Evolutionary conservation across 108 stramenopile genomes (phyloP).

Genomic region (Nannochloropsis oceanica): DNA sequence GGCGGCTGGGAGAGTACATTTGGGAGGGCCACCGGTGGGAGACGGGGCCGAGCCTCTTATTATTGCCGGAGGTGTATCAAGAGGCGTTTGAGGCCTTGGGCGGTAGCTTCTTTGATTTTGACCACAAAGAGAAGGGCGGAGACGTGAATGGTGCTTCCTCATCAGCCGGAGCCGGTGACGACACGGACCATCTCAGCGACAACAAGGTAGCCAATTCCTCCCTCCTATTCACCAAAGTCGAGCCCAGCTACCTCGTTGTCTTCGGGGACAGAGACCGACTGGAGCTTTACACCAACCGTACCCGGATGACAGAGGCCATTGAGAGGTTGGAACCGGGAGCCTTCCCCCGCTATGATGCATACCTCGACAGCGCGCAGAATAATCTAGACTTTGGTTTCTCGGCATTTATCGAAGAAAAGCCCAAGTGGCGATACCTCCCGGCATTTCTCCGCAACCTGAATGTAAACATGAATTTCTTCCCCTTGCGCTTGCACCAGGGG

Average conservation of each 20-base stretch:
- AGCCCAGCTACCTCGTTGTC: background rate
- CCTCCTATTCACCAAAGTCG: background rate
- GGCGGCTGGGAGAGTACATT: conserved; percentile 12
- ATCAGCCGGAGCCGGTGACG: background rate
- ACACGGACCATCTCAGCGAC: no score
- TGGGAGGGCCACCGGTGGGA: conserved; percentile 22
- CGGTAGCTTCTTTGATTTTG: background rate
- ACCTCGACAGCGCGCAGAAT: conserved; percentile 5
- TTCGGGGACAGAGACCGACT: background rate
- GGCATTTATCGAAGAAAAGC: conserved; percentile 25
- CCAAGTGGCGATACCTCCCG: background rate
- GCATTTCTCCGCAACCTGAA: background rate
- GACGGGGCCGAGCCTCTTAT: conserved; percentile 27
- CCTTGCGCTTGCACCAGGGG: conserved; percentile 11
- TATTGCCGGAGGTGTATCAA: conserved; percentile 28
- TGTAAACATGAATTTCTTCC: background rate
- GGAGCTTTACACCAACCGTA: background rate
- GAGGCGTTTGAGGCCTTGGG: conserved; percentile 9
- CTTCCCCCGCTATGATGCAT: conserved; percentile 1
- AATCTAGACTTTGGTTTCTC: conserved; percentile 23
- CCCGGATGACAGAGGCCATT: background rate
- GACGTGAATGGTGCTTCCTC: background rate
- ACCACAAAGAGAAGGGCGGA: background rate
- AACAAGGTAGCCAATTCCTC: background rate
- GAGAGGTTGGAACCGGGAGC: conserved; percentile 6